Evolutionary conservation across 2,329 filamentous ascomycete genomes (phyloP), one percentile per base, ranked within the genome.

Genomic region (Aureobasidium lini): DNA sequence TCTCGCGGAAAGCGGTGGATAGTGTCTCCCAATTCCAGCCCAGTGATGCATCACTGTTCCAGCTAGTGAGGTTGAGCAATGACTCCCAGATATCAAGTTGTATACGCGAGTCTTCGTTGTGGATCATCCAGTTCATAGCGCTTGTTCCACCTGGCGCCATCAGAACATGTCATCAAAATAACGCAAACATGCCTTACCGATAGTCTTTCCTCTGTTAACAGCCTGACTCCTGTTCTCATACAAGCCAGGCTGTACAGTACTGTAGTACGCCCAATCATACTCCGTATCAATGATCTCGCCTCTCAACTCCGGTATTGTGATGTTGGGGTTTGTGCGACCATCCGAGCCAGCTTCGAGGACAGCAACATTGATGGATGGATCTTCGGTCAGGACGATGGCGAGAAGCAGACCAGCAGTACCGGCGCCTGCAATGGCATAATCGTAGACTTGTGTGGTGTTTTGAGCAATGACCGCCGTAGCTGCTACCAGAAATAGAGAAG

Each of bases 181-280:
- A 1, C 10, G 5, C 4, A 3, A 18, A 2, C 2, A 2, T 3
- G 4, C 13, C 47, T 1, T 37, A 50, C 52, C 52, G 6, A 57
- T 57, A 2, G 52, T 57, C 31, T 57, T 57, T 16, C 52, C 52
- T 43, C 52, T 43, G 1, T 43, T 43, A 1, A 57, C 52, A 28
- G 39, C 16, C 9, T 57, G 52, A 57, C 40, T 44, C 29, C 52
- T 32, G 29, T 57, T 57, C 29, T 46, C 16, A n/a, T 36, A 57
- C 10, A 57, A 29, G 15, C 52, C 52, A 18, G 52, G 52, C 23
- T 66, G 65, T 29, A 64, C 62, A 44, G 64, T 63, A 15, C 64
- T 65, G 60, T 64, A 65, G 54, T 64, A 64, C 15, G 44, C 50
- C 65, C 65, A 65, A 46, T 66, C 65, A 52, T 66, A 66, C 15